These are phyloP conservation scores for Alternaria sp. DNA, from an alignment of 2,329 filamentous ascomycete species.

Conservation along the genomic window DNA sequence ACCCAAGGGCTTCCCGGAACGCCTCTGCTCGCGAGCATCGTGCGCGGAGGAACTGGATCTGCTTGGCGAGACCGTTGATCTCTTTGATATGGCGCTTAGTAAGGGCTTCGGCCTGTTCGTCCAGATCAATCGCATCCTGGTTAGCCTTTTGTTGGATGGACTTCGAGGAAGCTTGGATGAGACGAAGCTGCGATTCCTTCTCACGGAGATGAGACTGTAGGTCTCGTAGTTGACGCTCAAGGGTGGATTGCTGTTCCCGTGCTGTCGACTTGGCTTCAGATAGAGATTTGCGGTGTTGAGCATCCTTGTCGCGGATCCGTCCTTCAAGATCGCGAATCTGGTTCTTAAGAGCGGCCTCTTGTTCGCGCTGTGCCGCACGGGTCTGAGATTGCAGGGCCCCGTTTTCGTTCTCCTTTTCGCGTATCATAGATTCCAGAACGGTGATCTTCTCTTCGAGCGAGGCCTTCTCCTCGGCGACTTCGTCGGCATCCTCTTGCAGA, in stretches of 20 bases:
- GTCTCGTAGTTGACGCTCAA: slow-evolving; percentile 59
- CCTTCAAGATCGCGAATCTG: slow-evolving; percentile 54
- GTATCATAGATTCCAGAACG: slow-evolving; percentile 42
- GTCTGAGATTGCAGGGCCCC: slow-evolving; percentile 27
- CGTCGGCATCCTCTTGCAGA: slow-evolving; percentile 52
- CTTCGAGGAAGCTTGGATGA: slow-evolving; percentile 38
- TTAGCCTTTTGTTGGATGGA: slow-evolving; percentile 36
- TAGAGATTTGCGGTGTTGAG: slow-evolving; percentile 35
- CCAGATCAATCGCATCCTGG: slow-evolving; percentile 38
- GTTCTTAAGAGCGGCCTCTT: slow-evolving; percentile 49
- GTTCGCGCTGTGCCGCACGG: slow-evolving; percentile 67
- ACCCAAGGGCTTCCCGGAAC: slow-evolving; percentile 80
- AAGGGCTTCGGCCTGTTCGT: slow-evolving; percentile 64
- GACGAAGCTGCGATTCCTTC: slow-evolving; percentile 33
- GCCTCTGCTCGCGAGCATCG: slow-evolving; percentile 79
- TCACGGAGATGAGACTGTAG: slow-evolving; percentile 32
- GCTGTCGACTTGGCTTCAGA: slow-evolving; percentile 33
- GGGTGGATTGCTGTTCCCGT: slow-evolving; percentile 50
- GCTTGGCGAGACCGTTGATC: slow-evolving; percentile 80
- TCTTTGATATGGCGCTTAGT: slow-evolving; percentile 76
- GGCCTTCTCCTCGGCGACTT: slow-evolving; percentile 57
- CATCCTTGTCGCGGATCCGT: slow-evolving; percentile 38
- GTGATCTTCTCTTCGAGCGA: slow-evolving; percentile 65
- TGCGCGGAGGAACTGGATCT: slow-evolving; percentile 89
- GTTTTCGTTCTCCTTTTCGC: slow-evolving; percentile 45